These are phyloP conservation scores for Ophiorrhiza pumila DNA, from an alignment of 257 asterid species.

Conservation along the genomic window DNA sequence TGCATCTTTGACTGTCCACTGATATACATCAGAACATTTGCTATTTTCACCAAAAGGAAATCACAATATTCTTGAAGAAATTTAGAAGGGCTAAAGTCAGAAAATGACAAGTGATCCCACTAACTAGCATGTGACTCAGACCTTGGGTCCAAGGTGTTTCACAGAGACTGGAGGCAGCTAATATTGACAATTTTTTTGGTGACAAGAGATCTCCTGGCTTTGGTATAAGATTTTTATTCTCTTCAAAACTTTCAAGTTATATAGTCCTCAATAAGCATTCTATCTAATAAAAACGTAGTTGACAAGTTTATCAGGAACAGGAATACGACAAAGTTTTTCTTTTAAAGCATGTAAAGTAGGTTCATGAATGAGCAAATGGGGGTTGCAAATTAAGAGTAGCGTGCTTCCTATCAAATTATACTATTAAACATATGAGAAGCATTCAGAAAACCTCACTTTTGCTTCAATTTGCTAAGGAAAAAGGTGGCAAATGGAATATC, in stretches of 20 bases:
- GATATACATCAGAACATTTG: not conserved
- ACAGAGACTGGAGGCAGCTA: not conserved
- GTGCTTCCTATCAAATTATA: not conserved
- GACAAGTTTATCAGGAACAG: not conserved
- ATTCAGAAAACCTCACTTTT: constrained; percentile 59
- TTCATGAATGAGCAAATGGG: not conserved
- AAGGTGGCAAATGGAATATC: constrained; percentile 98
- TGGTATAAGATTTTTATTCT: not conserved
- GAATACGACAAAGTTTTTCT: no score
- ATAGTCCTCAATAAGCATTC: not conserved
- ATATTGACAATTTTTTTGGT: not conserved
- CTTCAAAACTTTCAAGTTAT: not conserved
- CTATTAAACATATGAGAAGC: constrained; percentile 5
- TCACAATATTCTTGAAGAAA: not conserved
- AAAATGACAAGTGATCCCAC: not conserved
- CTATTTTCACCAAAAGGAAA: not conserved
- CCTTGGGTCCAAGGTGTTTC: not conserved
- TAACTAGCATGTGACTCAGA: not conserved
- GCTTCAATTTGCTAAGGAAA: constrained; percentile 95
- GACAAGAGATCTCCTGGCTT: not conserved
- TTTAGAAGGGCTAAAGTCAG: not conserved
- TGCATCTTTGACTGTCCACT: not conserved
- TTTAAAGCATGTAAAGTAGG: not conserved
- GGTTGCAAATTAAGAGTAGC: not conserved
- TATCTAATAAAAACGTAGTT: not conserved